Percentiles rank a stretch among this genome's conserved stretches.
phyloP scores from a whole-genome alignment of 2,329 filamentous ascomycete genomes.

The Ceratocystis smalleyi region DNA sequence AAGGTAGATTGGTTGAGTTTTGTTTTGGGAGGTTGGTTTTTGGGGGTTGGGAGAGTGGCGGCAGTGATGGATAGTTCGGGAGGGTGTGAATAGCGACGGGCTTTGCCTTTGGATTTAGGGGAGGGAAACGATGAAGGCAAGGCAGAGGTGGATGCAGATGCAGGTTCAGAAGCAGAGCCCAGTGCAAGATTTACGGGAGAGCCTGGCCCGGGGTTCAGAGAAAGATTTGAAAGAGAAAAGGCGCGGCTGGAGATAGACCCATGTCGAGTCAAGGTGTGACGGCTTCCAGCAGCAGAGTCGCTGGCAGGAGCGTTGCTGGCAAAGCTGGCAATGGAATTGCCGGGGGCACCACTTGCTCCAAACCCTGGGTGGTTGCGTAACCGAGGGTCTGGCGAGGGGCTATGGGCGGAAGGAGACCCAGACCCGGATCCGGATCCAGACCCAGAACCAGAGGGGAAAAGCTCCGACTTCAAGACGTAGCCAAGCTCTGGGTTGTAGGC shows the following conservation, averaged over 20 bases:
- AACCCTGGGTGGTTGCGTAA: not conserved
- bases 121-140: not conserved
- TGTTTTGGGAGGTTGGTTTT: not conserved
- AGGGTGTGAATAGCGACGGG: conserved; percentile 8
- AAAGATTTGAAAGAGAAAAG: conserved; percentile 2
- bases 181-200: not conserved
- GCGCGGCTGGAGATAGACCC: conserved; percentile 1
- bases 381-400: not conserved
- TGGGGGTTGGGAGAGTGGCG: not conserved
- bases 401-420: not conserved
- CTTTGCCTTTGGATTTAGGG: not conserved
- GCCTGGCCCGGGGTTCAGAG: not conserved
- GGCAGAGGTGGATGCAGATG: not conserved
- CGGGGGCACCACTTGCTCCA: not conserved
- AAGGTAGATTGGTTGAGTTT: conserved; percentile 35
- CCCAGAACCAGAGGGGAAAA: not conserved
- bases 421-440: not conserved
- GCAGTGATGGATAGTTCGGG: not conserved
- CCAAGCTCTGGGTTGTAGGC: conserved; percentile 21
- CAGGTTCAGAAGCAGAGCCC: not conserved
- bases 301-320: not conserved
- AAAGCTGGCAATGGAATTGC: not conserved
- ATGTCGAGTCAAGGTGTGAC: conserved; percentile 5
- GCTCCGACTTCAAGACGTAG: conserved; percentile 32
- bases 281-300: not conserved